A percentile compares a stretch with the other conserved stretches of the same genome.
phyloP scores from a whole-genome alignment of 1,139 yeast species.

The Suhomyces wounanorum region DNA sequence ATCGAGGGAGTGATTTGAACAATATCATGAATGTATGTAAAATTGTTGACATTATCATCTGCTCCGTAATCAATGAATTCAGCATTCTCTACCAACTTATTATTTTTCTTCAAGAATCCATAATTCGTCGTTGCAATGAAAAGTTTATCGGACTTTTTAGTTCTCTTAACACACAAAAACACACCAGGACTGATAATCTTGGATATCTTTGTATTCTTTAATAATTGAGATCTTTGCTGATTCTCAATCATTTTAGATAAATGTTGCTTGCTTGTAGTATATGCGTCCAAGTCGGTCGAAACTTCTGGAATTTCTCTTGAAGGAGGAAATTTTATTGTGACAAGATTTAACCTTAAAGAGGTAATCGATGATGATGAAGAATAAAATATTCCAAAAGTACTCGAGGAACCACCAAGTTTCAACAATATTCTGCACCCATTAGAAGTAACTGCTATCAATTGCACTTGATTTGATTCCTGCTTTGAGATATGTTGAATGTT shows the following conservation, averaged over 20 bases:
- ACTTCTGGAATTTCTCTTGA: conserved; percentile 61
- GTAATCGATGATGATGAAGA: conserved; percentile 11
- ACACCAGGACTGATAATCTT: conserved; percentile 81
- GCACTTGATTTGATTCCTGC: conserved; percentile 68
- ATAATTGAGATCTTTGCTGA: conserved; percentile 49
- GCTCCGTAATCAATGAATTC: conserved; percentile 65
- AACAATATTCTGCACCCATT: conserved; percentile 81
- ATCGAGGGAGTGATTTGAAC: conserved; percentile 68
- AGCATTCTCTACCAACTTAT: conserved; percentile 77
- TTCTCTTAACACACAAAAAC: conserved; percentile 54
- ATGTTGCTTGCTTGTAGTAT: conserved; percentile 44
- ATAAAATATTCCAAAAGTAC: conserved; percentile 32
- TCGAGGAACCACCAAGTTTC: conserved; percentile 41
- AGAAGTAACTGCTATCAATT: conserved; percentile 80
- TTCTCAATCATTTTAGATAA: conserved; percentile 43
- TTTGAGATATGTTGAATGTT: conserved; percentile 63
- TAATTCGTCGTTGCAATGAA: conserved; percentile 83
- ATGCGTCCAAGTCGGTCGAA: conserved; percentile 50
- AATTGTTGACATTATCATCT: conserved; percentile 23
- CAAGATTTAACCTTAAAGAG: conserved; percentile 37
- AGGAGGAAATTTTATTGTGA: conserved; percentile 74
- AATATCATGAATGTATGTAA: conserved; percentile 64
- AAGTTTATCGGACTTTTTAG: conserved; percentile 51
- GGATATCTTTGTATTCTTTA: conserved; percentile 48
- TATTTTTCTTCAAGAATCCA: conserved; percentile 73